A percentile compares a stretch with the other conserved stretches of the same genome.
phyloP scores from a whole-genome alignment of 1,139 yeast genomes.

The Hemisphaericaspora subhashii region DNA sequence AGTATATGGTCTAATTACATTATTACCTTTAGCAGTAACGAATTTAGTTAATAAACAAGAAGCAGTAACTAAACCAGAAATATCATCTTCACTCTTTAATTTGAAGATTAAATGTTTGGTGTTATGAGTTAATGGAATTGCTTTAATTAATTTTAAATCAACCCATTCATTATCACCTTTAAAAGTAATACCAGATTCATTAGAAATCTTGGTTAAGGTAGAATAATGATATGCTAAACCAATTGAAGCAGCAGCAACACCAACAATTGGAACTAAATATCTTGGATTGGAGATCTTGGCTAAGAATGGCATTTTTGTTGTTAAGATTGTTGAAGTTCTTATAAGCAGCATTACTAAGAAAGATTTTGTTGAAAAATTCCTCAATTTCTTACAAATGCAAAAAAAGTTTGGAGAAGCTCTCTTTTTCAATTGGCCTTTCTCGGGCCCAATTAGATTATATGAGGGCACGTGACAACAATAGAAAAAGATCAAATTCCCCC shows the following conservation, averaged over 20 bases:
- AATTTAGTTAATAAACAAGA: conserved; percentile 80
- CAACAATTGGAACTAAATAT: conserved; percentile 37
- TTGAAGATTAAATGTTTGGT: conserved; percentile 71
- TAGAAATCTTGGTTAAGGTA: conserved; percentile 28
- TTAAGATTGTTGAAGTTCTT: not conserved
- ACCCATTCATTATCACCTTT: conserved; percentile 76
- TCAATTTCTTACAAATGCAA: too few species aligned
- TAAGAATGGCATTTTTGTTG: conserved; percentile 4
- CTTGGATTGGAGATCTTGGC: conserved; percentile 20
- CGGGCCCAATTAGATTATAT: too few species aligned
- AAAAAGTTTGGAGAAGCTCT: too few species aligned
- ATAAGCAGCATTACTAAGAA: not conserved
- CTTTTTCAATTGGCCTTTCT: too few species aligned
- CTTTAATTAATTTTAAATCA: conserved; percentile 67
- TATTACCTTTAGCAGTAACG: conserved; percentile 80
- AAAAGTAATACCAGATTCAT: conserved; percentile 58
- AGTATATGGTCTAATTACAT: conserved; percentile 95
- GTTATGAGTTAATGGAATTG: conserved; percentile 59
- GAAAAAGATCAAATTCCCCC: too few species aligned
- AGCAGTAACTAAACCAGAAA: conserved; percentile 79
- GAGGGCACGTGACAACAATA: too few species aligned
- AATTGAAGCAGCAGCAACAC: conserved; percentile 51
- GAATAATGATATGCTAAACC: conserved; percentile 51
- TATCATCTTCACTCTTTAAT: conserved; percentile 65
- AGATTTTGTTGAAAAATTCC: not conserved